These are phyloP conservation scores for Cyclotella distinguenda DNA, from an alignment of 108 stramenopile species.

Conservation along the genomic window DNA sequence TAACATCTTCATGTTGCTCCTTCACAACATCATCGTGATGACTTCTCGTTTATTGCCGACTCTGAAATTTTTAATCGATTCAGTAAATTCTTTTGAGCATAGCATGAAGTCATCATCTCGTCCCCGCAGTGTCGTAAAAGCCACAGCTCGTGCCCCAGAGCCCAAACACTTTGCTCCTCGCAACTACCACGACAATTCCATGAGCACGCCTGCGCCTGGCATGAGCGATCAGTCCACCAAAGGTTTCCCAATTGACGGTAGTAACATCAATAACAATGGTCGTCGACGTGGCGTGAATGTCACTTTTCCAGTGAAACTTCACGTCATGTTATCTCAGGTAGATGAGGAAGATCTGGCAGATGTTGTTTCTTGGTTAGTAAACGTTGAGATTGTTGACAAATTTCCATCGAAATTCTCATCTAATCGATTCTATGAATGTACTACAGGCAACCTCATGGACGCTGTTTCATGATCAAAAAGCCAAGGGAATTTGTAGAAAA, in stretches of 20 bases:
- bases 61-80: too few relatives aligned
- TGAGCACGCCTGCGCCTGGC: neutral
- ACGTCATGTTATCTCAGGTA: constrained; percentile 58
- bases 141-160: neutral
- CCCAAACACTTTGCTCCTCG: constrained; percentile 18
- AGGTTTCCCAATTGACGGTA: neutral
- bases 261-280: constrained; percentile 17
- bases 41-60: too few relatives aligned
- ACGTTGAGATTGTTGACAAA: neutral
- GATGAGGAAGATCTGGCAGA: constrained; percentile 52
- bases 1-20: too few relatives aligned
- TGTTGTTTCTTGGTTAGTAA: constrained; percentile 64
- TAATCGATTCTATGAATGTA: neutral
- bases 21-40: too few relatives aligned
- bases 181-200: constrained; percentile 34
- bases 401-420: neutral
- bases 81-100: neutral
- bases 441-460: constrained; percentile 60
- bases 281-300: constrained; percentile 61
- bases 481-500: constrained; percentile 66
- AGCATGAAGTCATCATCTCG: constrained; percentile 16
- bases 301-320: constrained; percentile 68
- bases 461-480: constrained; percentile 69
- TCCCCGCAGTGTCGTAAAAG: constrained; percentile 1
- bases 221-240: neutral